Conservation (phyloP, 202 grass and related monocot species). For the Tripidium arundinaceum region DNA sequence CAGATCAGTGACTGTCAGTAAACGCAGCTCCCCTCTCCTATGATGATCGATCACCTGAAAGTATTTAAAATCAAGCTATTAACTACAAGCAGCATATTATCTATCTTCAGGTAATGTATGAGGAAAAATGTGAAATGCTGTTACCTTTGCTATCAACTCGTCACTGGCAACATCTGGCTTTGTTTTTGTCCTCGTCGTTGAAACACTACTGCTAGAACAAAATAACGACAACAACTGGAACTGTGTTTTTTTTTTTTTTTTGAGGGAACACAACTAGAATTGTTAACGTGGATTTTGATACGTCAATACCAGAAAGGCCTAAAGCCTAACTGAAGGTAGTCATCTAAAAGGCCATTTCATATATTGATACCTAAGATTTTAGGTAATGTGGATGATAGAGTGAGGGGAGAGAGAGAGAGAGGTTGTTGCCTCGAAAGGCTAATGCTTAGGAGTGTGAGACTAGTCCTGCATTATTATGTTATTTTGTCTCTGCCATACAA, state of each 20-base stretch:
- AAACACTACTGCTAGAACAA: neutral
- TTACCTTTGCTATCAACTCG: slow-evolving; percentile 32
- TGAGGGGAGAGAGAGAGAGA: too few relatives aligned
- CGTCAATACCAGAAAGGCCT: neutral
- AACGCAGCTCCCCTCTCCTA: slow-evolving; percentile 53
- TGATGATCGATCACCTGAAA: slow-evolving; percentile 62
- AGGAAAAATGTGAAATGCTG: neutral
- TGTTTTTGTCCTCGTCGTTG: slow-evolving; percentile 10
- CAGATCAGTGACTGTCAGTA: slow-evolving; percentile 62
- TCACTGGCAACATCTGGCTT: slow-evolving; percentile 21
- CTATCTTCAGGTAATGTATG: neutral
- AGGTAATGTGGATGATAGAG: neutral
- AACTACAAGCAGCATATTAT: neutral
- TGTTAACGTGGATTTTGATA: neutral
- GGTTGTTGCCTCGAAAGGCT: too few relatives aligned
- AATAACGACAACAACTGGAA: neutral
- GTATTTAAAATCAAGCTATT: slow-evolving; percentile 2
- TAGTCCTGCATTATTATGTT: neutral
- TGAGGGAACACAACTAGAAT: neutral
- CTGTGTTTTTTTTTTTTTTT: neutral
- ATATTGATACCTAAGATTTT: neutral
- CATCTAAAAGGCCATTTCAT: too few relatives aligned
- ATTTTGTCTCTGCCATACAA: too few relatives aligned
- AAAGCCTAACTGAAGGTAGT: neutral
- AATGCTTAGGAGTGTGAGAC: neutral